These are phyloP conservation scores for Daldinia bambusicola DNA, from an alignment of 495 filamentous ascomycete genomes.

Conservation along the genomic window DNA sequence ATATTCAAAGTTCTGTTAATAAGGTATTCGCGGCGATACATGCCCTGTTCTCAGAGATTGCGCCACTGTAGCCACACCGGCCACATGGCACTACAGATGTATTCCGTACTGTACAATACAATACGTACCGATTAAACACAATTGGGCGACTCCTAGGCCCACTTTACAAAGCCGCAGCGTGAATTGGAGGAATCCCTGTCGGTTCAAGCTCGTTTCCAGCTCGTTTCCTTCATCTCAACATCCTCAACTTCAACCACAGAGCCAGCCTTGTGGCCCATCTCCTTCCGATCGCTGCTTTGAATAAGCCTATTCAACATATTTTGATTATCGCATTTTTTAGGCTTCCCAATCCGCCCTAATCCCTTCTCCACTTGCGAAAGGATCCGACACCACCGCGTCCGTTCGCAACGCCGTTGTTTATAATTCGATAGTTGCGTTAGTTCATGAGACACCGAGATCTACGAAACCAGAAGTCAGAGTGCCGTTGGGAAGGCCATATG, in stretches of 20 bases:
- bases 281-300: neutral
- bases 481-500: neutral
- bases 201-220: neutral
- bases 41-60: too few relatives aligned
- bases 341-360: neutral
- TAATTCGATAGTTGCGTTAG: neutral
- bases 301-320: constrained; percentile 3
- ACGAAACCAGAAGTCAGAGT: neutral
- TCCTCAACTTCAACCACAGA: constrained; percentile 15
- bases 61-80: too few relatives aligned
- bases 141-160: too few relatives aligned
- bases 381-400: neutral
- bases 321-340: constrained; percentile 3
- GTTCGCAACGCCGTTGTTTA: neutral
- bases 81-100: neutral
- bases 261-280: neutral
- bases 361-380: neutral
- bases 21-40: too few relatives aligned
- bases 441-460: neutral
- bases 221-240: neutral
- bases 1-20: too few relatives aligned
- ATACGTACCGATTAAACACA: neutral
- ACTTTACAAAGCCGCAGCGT: neutral
- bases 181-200: constrained; percentile 3
- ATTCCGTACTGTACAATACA: too few relatives aligned